Evolutionary conservation across 345 rosid species (phyloP), one percentile per base, ranked within the genome.

Genomic region (Gossypium thurberi): DNA sequence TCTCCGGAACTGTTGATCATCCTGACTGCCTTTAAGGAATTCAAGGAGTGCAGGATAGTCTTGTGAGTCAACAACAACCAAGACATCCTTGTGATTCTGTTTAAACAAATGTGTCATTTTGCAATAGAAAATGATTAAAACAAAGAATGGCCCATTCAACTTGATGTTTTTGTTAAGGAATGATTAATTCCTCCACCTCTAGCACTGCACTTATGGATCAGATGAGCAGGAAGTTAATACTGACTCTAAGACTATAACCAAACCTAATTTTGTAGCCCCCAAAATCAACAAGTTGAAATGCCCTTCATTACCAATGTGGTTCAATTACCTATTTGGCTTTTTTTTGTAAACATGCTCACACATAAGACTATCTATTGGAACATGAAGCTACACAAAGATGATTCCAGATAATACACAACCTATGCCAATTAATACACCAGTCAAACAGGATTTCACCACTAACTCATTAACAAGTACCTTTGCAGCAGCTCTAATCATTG

Each of bases 401-500:
- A 59, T 59, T 59, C 17, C 63, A 67, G 3, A 21, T 43, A 14
- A 66, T 23, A 43, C 14, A 57, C 25, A 63, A 17, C 43, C 2
- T 2, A n/a, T 14, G 51, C 5, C 37, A 52, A 23, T 10, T 7
- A 59, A 59, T 25, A 25, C 40, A 59, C 63, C 40, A 58, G 10
- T 10, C 14, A 21, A 21, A 21, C 25, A 57, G 11, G 2, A 57
- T 10, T 23, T 57, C 33, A 55, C n/a, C 2, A 53, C 7, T 57
- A 55, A 11, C 26, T 60, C 4, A 17, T 21, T 9, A 47, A 13
- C 43, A 69, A 63, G 33, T 48, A 92, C 99, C 94, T 95, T 95
- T 14, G 97, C 91, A 83, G 99, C 98, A 71, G 96, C 99, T 88
- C 97, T 85, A 46, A 88, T 92, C 99, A 95, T 92, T 75, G 96